Base-by-base conservation (phyloP, 2,329 filamentous ascomycete genomes). In the Peltaster fructicola region DNA sequence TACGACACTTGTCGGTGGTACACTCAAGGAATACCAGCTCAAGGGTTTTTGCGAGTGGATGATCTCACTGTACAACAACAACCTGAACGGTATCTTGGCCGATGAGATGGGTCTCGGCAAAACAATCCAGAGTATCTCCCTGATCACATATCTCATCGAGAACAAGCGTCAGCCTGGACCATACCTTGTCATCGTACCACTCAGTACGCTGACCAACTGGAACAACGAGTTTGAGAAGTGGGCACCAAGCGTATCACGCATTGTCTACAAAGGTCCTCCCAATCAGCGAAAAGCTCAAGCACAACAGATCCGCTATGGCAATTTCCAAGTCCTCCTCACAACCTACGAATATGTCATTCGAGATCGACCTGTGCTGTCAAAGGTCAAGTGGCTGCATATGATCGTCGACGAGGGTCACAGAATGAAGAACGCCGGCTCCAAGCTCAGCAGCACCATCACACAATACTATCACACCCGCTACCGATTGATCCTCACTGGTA, bases 311-410 rank as follows among this genome's bases (percentile, higher is more conserved):
- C 81, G 88, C 24, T 85, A 81, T 53, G 84, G 85, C 23, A 72
- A 79, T 29, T 98, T 98, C 65, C 88, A 98, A 51, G 88, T 98
- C 23, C 60, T 98, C 7, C 65, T 98, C 30, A 98, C 88, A 2
- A 98, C 88, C 0, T 98, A 98, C 56, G 88, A 98, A 52, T 98
- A 95, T 57, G 90, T 98, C 55, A 98, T 98, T 67, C 98, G 95
- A 58, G 88, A 98, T 46, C 73, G 88, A 17, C 85, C 85, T 0
- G 65, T 98, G 38, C 59, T 98, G 8, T 90, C 80, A 61, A 95
- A 95, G 63, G 85, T 98, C 56, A 95, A 95, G 56, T 98, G 88
- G 88, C 76, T 93, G 43, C 88, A 98, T 57, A 95, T 98, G 88
- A 95, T 98, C 42, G 88, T 98, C 38, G 88, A 98, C 44, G 88